These are phyloP conservation scores for Phytophthora litchii DNA, from an alignment of 352 stramenopile species.

Conservation along the genomic window DNA sequence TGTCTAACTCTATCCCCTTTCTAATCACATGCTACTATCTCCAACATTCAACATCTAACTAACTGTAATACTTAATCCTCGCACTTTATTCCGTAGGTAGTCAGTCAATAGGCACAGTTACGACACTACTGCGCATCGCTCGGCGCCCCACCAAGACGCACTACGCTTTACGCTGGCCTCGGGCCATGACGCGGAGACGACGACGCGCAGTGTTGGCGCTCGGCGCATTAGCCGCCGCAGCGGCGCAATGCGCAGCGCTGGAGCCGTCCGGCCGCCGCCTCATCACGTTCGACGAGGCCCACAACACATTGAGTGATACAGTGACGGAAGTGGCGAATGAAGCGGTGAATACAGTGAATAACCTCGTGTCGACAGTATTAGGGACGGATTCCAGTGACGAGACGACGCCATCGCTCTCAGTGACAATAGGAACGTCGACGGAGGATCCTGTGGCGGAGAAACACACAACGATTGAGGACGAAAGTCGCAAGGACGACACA, in stretches of 20 bases:
- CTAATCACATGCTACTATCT: background rate
- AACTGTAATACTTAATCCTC: background rate
- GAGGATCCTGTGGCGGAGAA: constrained; percentile 3
- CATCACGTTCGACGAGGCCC: constrained; percentile 30
- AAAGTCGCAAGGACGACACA: too few species aligned
- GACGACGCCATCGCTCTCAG: constrained; percentile 2
- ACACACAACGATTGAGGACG: background rate
- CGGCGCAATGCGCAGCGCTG: constrained; percentile 17
- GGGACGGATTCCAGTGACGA: constrained; percentile 6
- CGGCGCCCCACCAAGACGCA: constrained; percentile 12
- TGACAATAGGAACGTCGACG: constrained; percentile 11
- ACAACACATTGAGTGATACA: constrained; percentile 9
- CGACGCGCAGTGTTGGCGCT: constrained; percentile 24
- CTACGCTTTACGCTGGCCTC: constrained; percentile 10
- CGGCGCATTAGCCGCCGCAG: constrained; percentile 14
- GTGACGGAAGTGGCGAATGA: constrained; percentile 14
- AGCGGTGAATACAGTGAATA: constrained; percentile 1
- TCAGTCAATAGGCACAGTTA: constrained; percentile 17
- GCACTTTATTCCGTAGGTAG: background rate
- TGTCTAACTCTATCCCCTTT: background rate
- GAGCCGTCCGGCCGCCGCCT: constrained; percentile 14
- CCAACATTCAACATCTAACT: too few species aligned
- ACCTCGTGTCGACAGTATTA: background rate
- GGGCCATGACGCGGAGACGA: constrained; percentile 34
- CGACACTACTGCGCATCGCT: background rate